Evolutionary conservation across 495 filamentous ascomycete species (phyloP), one percentile per base, ranked within the genome.

Genomic region (Lophiostoma macrostomum): DNA sequence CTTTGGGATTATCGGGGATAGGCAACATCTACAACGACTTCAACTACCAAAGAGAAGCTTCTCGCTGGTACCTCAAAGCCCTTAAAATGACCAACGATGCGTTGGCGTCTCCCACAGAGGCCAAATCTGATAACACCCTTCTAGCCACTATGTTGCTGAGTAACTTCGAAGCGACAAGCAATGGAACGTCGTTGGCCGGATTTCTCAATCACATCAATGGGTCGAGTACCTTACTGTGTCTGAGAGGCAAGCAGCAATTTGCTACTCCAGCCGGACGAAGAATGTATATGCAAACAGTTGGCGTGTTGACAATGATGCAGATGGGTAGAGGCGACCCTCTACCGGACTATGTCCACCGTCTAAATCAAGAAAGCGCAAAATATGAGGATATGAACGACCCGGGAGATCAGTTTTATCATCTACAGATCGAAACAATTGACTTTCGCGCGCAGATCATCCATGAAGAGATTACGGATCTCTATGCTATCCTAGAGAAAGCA

Each of bases 141-240:
- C 77, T 82, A 25, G 73, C 80, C 0, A 76, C 84, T 28, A 67
- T 87, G 19, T 73, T 84, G 28, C 70, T 87, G 30, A 75, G 75
- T n/a, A 64, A 80, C 2, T 83, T 79, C 18, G 53, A 49, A 52
- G 22, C 31, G 0, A 53, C 46, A 1, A 52, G 27, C 32, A 66
- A 58, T 19, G 37, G 56, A 5, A 37, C 31, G 19, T 25, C 49
- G 23, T 25, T 66, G 4, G 19, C 43, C 11, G 43, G 75, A 2
- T 86, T 80, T 72, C 76, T 74, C 30, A 76, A 76, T 38, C 83
- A 86, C 64, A 74, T 84, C 50, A 73, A 73, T 29, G 83, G 83
- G 8, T 79, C 81, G 2, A 74, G 73, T 0, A 76, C 79, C 0
- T 67, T 86, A 4, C 71, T 82, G 0, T 73, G 76, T 56, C 47